Evolutionary conservation across 345 rosid species (phyloP), one percentile per base, ranked within the genome.

Genomic region (Dipteronia sinensis): DNA sequence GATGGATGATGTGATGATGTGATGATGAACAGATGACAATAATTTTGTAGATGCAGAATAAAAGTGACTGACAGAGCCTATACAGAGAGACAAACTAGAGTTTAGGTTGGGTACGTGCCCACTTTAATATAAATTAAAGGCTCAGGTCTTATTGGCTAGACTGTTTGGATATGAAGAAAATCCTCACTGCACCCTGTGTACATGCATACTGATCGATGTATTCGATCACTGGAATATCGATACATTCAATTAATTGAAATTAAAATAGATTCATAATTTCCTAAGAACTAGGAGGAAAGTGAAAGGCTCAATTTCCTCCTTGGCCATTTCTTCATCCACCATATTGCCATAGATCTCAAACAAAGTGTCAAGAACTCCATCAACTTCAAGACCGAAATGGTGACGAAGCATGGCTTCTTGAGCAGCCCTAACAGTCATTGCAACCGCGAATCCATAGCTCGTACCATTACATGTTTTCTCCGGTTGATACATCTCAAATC

Each of bases 351-450:
- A 95, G 11, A 70, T 81, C 42, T 90, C 86, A 85, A 95, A 95
- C 62, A 95, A 78, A 74, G 70, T 46, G 77, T 95, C 94, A 17
- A 93, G 53, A 79, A 91, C 83, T 59, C 85, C 88, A 56, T 56
- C 27, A 59, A n/a, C 64, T 69, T 95, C 98, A 72, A 92, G 89
- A 44, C 98, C 97, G 76, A 95, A 95, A 70, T 93, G 94, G 74
- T 83, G 80, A 56, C 69, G 29, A 67, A 93, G 82, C 94, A 93
- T 89, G 58, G 94, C 73, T 82, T 90, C 99, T 80, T 93, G 99
- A 77, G 93, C 80, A 3, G 98, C 97, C 86, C 98, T 88, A 65
- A 95, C 94, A 0, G 96, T 84, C 84, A 78, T 89, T 0, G 97
- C 98, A 67, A 89, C 89, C 11, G 65, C 82, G 22, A 55, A 80